Base-by-base conservation (phyloP, 2,329 filamentous ascomycete species). In the Aspergillus glaucus region DNA sequence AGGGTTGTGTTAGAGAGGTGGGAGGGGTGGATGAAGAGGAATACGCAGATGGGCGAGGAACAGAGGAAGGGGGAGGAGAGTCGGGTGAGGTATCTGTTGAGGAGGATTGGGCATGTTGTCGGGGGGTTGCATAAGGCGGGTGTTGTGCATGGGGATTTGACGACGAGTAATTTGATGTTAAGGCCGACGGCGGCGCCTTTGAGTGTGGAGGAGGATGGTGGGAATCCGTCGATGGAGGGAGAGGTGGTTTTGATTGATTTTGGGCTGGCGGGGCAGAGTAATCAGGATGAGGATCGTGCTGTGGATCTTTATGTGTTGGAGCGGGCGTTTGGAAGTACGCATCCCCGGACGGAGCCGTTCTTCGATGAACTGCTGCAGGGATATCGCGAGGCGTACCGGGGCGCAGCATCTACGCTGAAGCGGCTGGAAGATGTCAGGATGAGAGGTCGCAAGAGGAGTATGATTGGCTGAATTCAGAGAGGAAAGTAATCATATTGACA, bases 291-390 rank as follows among this genome's bases (percentile, higher is more conserved):
- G 71, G 93, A 98, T 65, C 81, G 91, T 48, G 93, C 93, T 0
- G 93, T 98, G 36, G 93, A 98, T 74, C 70, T 98, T 47, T 98
- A 98, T 68, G 93, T 98, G 9, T 75, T 98, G 43, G 93, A 98
- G 70, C 78, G 93, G 46, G 93, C 93, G 1, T 97, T 97, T 75
- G 87, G 85, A 19, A 95, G 90, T 62, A 97, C 93, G 32, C 93
- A 98, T 75, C 92, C 93, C 0, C 80, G 84, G 45, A 88, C 90
- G 0, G 88, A 95, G 65, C 76, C 75, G 17, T 74, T 94, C 54
- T 95, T 94, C 58, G 72, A 76, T 28, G 81, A 87, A 60, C 77
- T 96, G 17, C 72, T 97, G 17, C 75, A 79, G 48, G 85, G 81
- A 2, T 98, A 98, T 72, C 79, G 74, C 45, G 77, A 79, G 55